These are phyloP conservation scores for Fistulifera solaris DNA, from an alignment of 108 stramenopile genomes.

Conservation along the genomic window DNA sequence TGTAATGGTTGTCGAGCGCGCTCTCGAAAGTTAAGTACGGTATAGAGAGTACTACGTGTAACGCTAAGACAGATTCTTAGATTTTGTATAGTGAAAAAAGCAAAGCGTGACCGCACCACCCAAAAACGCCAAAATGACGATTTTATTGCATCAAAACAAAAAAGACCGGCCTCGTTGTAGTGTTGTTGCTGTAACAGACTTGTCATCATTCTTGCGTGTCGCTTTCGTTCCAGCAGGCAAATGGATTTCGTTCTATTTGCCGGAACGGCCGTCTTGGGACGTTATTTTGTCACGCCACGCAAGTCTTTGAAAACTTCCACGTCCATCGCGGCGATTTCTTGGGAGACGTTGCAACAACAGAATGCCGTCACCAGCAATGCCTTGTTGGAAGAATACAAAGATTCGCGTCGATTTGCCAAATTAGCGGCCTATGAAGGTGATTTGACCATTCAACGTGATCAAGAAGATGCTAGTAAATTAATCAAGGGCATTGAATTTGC, in stretches of 20 bases:
- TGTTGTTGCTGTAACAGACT: background rate
- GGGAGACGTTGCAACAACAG: slow-evolving; percentile 41
- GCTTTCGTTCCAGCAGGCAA: background rate
- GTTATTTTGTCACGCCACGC: background rate
- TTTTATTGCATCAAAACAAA: too few relatives aligned
- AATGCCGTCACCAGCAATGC: slow-evolving; percentile 77
- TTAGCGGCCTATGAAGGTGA: slow-evolving; percentile 47
- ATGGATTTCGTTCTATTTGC: background rate
- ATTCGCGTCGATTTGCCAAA: slow-evolving; percentile 19
- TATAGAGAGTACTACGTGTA: too few relatives aligned
- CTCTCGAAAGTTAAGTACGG: too few relatives aligned
- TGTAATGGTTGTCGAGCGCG: too few relatives aligned
- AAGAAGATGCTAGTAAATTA: slow-evolving; percentile 68
- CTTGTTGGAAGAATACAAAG: slow-evolving; percentile 45
- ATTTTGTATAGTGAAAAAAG: too few relatives aligned
- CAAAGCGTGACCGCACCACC: too few relatives aligned
- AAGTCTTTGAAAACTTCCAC: slow-evolving; percentile 7
- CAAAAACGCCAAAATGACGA: too few relatives aligned
- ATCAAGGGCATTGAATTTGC: slow-evolving; percentile 71
- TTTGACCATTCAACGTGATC: slow-evolving; percentile 53
- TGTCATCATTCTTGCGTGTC: background rate
- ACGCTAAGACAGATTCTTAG: too few relatives aligned
- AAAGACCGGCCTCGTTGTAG: slow-evolving; percentile 1
- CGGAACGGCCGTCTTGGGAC: too few relatives aligned
- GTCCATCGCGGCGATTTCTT: slow-evolving; percentile 21